A percentile compares a stretch with the other conserved stretches of the same genome.
phyloP scores from a whole-genome alignment of 2,329 filamentous ascomycete species.

The Paracoccidioides brasiliensis region DNA sequence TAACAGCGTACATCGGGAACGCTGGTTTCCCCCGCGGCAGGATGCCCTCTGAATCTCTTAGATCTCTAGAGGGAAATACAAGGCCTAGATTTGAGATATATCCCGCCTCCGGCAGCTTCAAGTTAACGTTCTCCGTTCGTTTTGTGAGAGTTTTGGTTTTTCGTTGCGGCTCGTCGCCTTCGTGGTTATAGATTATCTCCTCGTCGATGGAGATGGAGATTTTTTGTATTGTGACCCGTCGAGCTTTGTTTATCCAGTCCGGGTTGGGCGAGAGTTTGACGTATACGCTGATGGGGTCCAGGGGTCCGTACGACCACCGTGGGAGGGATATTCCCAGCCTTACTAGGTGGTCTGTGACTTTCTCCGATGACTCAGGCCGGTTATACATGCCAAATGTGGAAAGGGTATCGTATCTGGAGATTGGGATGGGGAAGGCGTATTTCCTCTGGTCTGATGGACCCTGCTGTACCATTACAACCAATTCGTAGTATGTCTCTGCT shows the following conservation, averaged over 20 bases:
- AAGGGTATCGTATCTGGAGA: constrained; percentile 87
- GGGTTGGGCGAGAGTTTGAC: constrained; percentile 87
- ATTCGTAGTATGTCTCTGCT: constrained; percentile 94
- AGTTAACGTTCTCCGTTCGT: constrained; percentile 65
- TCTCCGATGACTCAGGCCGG: constrained; percentile 75
- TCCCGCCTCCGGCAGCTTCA: constrained; percentile 77
- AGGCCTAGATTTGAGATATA: constrained; percentile 88
- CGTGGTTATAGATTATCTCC: constrained; percentile 96
- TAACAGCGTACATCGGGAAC: constrained; percentile 79
- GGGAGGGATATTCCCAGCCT: constrained; percentile 85
- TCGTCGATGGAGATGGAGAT: constrained; percentile 92
- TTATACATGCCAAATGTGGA: constrained; percentile 99
- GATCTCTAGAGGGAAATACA: constrained; percentile 78
- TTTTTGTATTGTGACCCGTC: constrained; percentile 82
- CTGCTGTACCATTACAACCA: constrained; percentile 91
- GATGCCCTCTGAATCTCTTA: constrained; percentile 76
- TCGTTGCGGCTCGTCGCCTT: constrained; percentile 85
- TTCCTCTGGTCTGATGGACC: constrained; percentile 77
- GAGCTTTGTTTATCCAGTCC: constrained; percentile 82
- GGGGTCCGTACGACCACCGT: constrained; percentile 89
- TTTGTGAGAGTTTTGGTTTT: constrained; percentile 80
- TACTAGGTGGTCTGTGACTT: constrained; percentile 78
- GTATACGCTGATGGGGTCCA: constrained; percentile 90
- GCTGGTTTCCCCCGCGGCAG: constrained; percentile 71
- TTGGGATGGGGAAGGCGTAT: constrained; percentile 78